Base-by-base conservation (phyloP, 2,329 filamentous ascomycete genomes). In the Cephalotrichum gorgonifer region DNA sequence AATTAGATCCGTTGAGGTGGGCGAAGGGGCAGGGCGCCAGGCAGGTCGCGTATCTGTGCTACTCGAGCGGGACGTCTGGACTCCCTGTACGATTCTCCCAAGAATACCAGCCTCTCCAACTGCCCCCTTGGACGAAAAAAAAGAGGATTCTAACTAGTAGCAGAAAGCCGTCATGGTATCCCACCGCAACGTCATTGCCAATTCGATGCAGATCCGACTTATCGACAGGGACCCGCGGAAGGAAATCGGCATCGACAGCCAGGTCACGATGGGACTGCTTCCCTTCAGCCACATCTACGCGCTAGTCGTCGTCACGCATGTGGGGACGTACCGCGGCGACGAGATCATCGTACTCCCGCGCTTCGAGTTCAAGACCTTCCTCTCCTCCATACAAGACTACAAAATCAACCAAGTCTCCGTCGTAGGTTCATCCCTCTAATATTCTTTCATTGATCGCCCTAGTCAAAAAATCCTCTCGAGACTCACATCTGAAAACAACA, bases 101-200 rank as follows among this genome's bases (percentile, higher is more conserved):
- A 25, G 7, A 33, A n/a, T 17, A 14, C 3, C 20, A 2, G 17
- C 8, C 2, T 12, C 43, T 9, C 5, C 6, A 11, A 3, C 6
- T 14, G 12, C 30, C n/a, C 30, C 6, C 28, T 30, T 30, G 28
- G 28, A 30, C 28, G 6, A 30, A 6, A 39, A 39, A 11, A 17
- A 20, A 39, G 7, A 20, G 12, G 9, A 39, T 11, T 20, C 35
- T 39, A 39, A 39, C 17, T n/a, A 25, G 17, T 35, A 30, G 9
- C 51, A 86, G 79, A 88, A 89, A 83, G 86, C 85, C 42, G 86
- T 90, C 48, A 88, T 87, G 81, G 86, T 91, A 51, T 86, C 85
- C 3, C 86, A 91, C 60, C 68, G 69, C 33, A 91, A 91, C 54
- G 82, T 90, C 41, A 90, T 91, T 44, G 78, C 86, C 47, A 91